These are phyloP conservation scores for Tetracentron sinense DNA, from an alignment of 164 flowering plant genomes.

Conservation along the genomic window DNA sequence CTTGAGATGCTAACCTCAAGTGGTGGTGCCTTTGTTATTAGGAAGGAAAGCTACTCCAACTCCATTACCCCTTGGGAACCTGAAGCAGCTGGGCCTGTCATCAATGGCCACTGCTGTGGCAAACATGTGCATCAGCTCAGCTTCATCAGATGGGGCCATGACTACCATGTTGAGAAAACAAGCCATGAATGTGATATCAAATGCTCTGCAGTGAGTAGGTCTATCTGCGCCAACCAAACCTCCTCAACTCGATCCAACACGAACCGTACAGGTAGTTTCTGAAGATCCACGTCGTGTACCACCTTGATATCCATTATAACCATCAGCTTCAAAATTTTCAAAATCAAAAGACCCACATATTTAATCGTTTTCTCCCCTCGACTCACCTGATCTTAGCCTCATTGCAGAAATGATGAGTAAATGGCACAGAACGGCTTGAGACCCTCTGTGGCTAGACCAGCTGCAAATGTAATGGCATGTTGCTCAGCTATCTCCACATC, in stretches of 20 bases:
- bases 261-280: slow-evolving; percentile 85
- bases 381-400: slow-evolving; percentile 92
- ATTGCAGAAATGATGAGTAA: slow-evolving; percentile 83
- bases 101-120: slow-evolving; percentile 87
- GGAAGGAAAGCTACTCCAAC: slow-evolving; percentile 57
- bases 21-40: slow-evolving; percentile 70
- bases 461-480: slow-evolving; percentile 96
- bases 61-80: slow-evolving; percentile 92
- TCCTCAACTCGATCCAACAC: slow-evolving; percentile 87
- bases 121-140: slow-evolving; percentile 88
- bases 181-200: slow-evolving; percentile 90
- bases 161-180: slow-evolving; percentile 95
- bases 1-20: slow-evolving; percentile 54
- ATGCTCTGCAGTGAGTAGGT: slow-evolving; percentile 96
- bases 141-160: slow-evolving; percentile 93
- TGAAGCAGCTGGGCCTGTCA: slow-evolving; percentile 87
- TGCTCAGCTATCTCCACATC: slow-evolving; percentile 98
- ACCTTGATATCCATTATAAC: slow-evolving; percentile 40
- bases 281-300: slow-evolving; percentile 92
- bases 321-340: background rate
- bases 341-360: background rate
- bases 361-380: background rate
- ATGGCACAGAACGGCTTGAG: slow-evolving; percentile 96
- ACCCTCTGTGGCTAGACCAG: slow-evolving; percentile 90
- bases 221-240: slow-evolving; percentile 97